Evolutionary conservation across 441 rosid species (phyloP).

Genomic region (California macrophylla): DNA sequence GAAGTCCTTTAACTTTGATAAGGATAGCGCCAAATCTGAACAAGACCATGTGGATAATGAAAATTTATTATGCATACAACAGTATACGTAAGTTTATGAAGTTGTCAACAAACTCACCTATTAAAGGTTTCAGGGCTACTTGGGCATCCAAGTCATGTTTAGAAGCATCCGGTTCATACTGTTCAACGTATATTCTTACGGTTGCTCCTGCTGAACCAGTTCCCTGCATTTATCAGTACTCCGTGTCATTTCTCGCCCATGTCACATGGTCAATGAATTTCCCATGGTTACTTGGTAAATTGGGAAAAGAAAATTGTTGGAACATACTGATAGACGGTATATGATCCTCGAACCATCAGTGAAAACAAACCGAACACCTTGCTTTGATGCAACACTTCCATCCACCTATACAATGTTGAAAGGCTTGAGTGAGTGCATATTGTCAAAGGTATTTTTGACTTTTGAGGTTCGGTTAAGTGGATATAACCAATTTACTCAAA

Average conservation of each 20-base stretch:
- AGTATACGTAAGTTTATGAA: constrained; percentile 1
- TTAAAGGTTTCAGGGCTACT: constrained; percentile 64
- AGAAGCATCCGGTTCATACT: constrained; percentile 66
- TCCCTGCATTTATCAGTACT: constrained; percentile 38
- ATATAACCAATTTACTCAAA: constrained; percentile 9
- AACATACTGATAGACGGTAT: constrained; percentile 4
- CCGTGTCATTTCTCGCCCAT: background rate
- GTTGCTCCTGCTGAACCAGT: constrained; percentile 97
- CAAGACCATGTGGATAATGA: constrained; percentile 16
- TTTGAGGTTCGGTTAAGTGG: background rate
- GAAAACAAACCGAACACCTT: background rate
- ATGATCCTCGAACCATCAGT: constrained; percentile 5
- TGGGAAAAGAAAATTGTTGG: background rate
- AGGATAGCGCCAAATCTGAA: constrained; percentile 70
- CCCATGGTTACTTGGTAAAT: background rate
- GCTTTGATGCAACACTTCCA: constrained; percentile 9
- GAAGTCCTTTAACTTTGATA: constrained; percentile 83
- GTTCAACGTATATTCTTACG: constrained; percentile 69
- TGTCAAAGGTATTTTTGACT: background rate
- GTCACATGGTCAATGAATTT: background rate
- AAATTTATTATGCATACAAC: background rate
- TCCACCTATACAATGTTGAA: constrained; percentile 2
- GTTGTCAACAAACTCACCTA: constrained; percentile 38
- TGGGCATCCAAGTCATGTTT: constrained; percentile 89
- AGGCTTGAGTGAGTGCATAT: background rate